Evolutionary conservation across 2,329 filamentous ascomycete genomes (phyloP), one percentile per base, ranked within the genome.

Genomic region (Diaporthe ilicicola): DNA sequence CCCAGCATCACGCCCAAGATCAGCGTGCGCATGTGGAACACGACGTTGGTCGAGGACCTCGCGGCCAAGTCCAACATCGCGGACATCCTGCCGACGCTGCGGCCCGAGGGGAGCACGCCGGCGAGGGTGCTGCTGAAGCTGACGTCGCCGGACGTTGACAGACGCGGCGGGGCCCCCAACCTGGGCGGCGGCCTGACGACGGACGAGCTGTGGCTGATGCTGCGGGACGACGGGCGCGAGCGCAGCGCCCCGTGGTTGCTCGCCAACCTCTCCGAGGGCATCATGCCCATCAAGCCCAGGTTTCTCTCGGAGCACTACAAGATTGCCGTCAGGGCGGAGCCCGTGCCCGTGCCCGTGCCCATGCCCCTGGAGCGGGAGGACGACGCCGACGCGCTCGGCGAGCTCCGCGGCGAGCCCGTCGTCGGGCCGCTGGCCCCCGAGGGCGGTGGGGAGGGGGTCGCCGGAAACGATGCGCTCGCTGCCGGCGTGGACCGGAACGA

Each of bases 221-320:
- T 88, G 61, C 76, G 76, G 5, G 78, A 79, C 13, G 86, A 88
- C 76, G 84, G 82, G n/a, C 64, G 64, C 6, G 77, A 78, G 34
- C 82, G 85, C 64, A 81, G 82, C 66, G 77, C 84, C 66, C 74
- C 80, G 8, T 84, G 84, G 84, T 64, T 73, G 22, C 70, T 79
- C 48, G 44, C 73, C 76, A 66, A 70, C 62, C 50, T 70, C 19
- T 56, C 79, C 64, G 72, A 74, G 68, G 76, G 76, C 54, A 74
- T 79, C 46, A 70, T 67, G 54, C 73, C 56, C 65, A 44, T 71
- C 12, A 32, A 46, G 29, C 39, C 68, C 17, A n/a, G 3, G 42
- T 59, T 53, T 37, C 53, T 32, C 17, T 29, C 62, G 5, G 51
- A 39, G 37, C 51, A 55, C 46, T 50, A 50, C 53, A 53, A 70